phyloP scores from a whole-genome alignment of 257 asterid genomes.

The Parsonsia alboflavescens region DNA sequence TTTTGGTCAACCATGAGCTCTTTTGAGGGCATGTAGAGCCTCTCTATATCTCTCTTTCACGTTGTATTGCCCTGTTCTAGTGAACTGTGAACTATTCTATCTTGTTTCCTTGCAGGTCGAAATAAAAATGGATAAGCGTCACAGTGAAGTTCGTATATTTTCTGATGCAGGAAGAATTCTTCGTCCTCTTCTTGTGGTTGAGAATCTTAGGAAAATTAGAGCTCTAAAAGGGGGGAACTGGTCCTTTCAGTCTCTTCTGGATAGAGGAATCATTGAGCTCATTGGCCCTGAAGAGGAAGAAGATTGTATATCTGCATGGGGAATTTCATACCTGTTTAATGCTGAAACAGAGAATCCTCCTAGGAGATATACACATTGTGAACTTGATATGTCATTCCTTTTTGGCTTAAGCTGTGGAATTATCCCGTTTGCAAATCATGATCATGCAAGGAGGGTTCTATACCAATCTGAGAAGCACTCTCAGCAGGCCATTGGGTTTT shows the following conservation, averaged over 20 bases:
- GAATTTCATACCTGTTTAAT: constrained; percentile 46
- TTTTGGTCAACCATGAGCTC: neutral
- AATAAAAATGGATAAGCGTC: constrained; percentile 67
- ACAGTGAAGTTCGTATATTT: constrained; percentile 75
- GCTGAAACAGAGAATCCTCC: constrained; percentile 57
- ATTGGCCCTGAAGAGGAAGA: constrained; percentile 97
- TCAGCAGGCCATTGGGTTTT: constrained; percentile 89
- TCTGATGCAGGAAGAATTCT: constrained; percentile 93
- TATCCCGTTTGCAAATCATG: constrained; percentile 89
- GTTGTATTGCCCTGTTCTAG: neutral
- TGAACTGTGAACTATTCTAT: constrained; percentile 12
- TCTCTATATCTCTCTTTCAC: neutral
- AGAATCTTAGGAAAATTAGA: constrained; percentile 52
- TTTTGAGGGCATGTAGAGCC: neutral
- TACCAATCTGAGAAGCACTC: constrained; percentile 96
- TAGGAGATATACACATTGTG: constrained; percentile 70
- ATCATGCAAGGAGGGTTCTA: constrained; percentile 81
- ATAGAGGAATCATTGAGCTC: constrained; percentile 66
- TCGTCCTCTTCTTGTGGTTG: constrained; percentile 87
- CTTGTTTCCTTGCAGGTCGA: constrained; percentile 54
- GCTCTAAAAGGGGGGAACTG: constrained; percentile 51
- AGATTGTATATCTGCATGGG: constrained; percentile 89
- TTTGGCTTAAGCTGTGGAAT: constrained; percentile 83
- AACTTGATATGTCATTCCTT: constrained; percentile 73
- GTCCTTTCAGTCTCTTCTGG: constrained; percentile 57